Evolutionary conservation across 202 grass and related monocot genomes (phyloP), one percentile per base, ranked within the genome.

Genomic region (Sporobolus alterniflorus): DNA sequence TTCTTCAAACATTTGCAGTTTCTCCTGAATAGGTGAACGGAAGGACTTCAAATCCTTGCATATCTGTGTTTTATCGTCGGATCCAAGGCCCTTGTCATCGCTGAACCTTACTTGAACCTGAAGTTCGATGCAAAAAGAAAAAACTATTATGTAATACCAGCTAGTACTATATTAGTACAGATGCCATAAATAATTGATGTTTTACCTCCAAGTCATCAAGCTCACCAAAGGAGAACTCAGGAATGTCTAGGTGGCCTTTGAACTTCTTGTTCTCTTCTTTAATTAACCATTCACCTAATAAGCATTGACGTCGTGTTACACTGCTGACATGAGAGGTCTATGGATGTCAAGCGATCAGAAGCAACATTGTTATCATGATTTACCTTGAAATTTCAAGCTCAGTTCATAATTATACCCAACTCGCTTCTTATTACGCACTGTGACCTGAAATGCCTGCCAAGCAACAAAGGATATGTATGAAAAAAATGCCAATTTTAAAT

Each of bases 361-460:
- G 24, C 33, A 46, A 30, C 1, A 13, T 54, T 59, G 31, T 0
- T 51, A 59, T 29, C 6, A 2, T 52, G 11, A 41, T 39, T 7
- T 91, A 98, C 96, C 96, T 86, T 87, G 87, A 67, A 99, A 92
- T 89, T 74, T 91, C 71, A 99, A 82, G 87, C 78, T 94, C 33
- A 99, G 69, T 25, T 99, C 96, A 83, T 99, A 99, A 71, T 86
- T 90, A 90, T 99, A 99, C 14, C 94, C 91, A 55, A 99, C 93
- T 80, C 91, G 92, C 84, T 94, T 99, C 85, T 96, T 99, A 73
- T 96, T 96, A 32, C 96, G 89, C 12, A 99, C 96, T 5, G 71
- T 99, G n/a, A 99, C 85, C 16, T 92, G 77, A 75, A 88, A 99
- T 66, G 96, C 93, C 96, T 99, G 83, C 40, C 17, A 31, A 78